Evolutionary conservation across 768 basidiomycete genomes (phyloP).

Genomic region (Xerocomellus intermedius): DNA sequence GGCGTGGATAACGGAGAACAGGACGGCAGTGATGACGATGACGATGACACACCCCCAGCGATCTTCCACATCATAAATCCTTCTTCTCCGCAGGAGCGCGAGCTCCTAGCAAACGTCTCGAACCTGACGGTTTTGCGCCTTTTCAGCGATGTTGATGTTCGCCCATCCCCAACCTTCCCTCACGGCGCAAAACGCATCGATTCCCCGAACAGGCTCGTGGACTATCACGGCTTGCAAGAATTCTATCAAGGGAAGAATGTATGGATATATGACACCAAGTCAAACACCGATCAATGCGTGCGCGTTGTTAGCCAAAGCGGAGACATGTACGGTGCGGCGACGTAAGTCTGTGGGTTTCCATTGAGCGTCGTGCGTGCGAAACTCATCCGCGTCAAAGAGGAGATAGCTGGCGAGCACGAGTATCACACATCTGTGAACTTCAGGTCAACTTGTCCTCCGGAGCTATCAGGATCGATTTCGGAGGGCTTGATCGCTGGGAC

Average conservation of each 20-base stretch:
- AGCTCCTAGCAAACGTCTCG: conserved; percentile 48
- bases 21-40: conserved; percentile 24
- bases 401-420: conserved; percentile 79
- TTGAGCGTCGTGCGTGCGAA: not conserved
- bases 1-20: conserved; percentile 12
- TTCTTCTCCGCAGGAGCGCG: conserved; percentile 39
- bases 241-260: conserved; percentile 63
- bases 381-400: conserved; percentile 45
- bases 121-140: conserved; percentile 67
- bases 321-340: conserved; percentile 74
- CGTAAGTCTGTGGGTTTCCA: conserved; percentile 46
- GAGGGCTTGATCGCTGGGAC: conserved; percentile 75
- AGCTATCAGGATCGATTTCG: conserved; percentile 70
- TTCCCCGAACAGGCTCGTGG: conserved; percentile 58
- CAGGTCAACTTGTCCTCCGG: conserved; percentile 63
- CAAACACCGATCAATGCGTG: conserved; percentile 64
- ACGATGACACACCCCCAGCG: conserved; percentile 36
- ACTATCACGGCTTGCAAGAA: conserved; percentile 68
- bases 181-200: conserved; percentile 44
- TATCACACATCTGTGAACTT: conserved; percentile 66
- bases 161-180: conserved; percentile 48
- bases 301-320: conserved; percentile 61
- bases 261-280: conserved; percentile 73
- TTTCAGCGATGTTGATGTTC: conserved; percentile 69
- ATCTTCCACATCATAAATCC: conserved; percentile 57